Evolutionary conservation across 352 stramenopile species (phyloP).

Genomic region (Elongisporangium undulatum): DNA sequence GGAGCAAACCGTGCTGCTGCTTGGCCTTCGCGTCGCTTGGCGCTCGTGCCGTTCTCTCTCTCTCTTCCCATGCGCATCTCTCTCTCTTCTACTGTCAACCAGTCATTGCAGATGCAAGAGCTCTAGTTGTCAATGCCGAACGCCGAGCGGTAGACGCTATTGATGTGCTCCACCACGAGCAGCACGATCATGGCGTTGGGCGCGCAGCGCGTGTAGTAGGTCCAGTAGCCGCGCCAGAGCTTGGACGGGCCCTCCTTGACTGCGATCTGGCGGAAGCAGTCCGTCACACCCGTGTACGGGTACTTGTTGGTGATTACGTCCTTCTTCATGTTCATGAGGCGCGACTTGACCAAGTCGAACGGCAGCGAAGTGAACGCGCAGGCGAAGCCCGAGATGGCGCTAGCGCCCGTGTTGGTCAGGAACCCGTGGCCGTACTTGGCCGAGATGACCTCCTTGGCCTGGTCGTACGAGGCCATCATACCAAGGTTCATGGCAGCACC

Average conservation of each 20-base stretch:
- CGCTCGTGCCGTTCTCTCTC: background rate
- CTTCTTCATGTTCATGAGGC: constrained; percentile 97
- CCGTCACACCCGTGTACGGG: constrained; percentile 94
- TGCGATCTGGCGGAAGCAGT: constrained; percentile 95
- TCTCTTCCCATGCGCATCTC: background rate
- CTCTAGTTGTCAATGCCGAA: constrained; percentile 32
- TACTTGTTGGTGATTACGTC: constrained; percentile 87
- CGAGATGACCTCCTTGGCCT: constrained; percentile 92
- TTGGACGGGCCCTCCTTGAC: constrained; percentile 93
- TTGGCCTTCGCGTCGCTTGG: background rate
- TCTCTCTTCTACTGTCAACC: background rate
- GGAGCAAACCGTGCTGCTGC: background rate
- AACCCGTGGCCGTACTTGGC: constrained; percentile 65
- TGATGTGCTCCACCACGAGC: constrained; percentile 96
- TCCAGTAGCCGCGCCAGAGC: constrained; percentile 97
- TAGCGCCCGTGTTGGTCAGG: constrained; percentile 92
- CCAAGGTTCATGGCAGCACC: constrained; percentile 99
- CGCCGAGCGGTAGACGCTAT: constrained; percentile 75
- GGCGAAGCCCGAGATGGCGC: constrained; percentile 95
- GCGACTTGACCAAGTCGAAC: constrained; percentile 98
- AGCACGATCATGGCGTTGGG: constrained; percentile 99
- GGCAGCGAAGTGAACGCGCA: constrained; percentile 97
- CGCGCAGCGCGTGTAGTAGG: constrained; percentile 98
- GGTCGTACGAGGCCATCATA: constrained; percentile 99
- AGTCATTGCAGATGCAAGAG: background rate